Evolutionary conservation across 1,284 basidiomycete species (phyloP), one percentile per base, ranked within the genome.

Genomic region (Malassezia obtusa): DNA sequence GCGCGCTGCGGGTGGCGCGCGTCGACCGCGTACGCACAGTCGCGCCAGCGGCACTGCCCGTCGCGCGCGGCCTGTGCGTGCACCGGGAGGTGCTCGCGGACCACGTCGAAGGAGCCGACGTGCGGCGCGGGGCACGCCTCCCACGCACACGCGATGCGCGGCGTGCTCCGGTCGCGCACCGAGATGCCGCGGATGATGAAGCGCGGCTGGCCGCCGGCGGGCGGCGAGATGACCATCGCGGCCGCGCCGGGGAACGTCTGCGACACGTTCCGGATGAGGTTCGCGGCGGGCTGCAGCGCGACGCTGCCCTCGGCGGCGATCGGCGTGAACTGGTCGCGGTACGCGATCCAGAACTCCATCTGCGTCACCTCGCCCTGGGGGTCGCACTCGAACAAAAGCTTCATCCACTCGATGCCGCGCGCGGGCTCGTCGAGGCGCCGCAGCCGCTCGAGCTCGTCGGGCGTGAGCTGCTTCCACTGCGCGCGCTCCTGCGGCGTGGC

Each of bases 261-360:
- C 49, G 81, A 84, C 49, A 88, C 85, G 57, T 84, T 85, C 68
- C 89, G 87, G 68, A 91, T 91, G 40, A 90, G 84, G 40, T 90
- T 88, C 2, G 86, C 84, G 0, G 88, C 87, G 1, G 82, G 81
- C 17, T 86, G 80, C 46, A 85, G 76, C 39, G 78, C 77, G 79
- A 80, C 11, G 78, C 75, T 64, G 85, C 86, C 0, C 77, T 79
- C 38, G 36, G 53, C 36, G 22, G 62, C 52, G 28, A 50, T 50
- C 7, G 57, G 50, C n/a, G 64, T 60, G 39, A 76, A 76, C 48
- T 75, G 71, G 55, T 86, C 84, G 64, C 85, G 84, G 76, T 91
- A 91, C 12, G 87, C 77, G 52, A 81, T 86, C 87, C 87, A 91
- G 60, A 91, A 86, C 59, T 87, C 85, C 49, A 89, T 86, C 75